phyloP scores from a whole-genome alignment of 306 rosid species.

The Gillenia trifoliata region DNA sequence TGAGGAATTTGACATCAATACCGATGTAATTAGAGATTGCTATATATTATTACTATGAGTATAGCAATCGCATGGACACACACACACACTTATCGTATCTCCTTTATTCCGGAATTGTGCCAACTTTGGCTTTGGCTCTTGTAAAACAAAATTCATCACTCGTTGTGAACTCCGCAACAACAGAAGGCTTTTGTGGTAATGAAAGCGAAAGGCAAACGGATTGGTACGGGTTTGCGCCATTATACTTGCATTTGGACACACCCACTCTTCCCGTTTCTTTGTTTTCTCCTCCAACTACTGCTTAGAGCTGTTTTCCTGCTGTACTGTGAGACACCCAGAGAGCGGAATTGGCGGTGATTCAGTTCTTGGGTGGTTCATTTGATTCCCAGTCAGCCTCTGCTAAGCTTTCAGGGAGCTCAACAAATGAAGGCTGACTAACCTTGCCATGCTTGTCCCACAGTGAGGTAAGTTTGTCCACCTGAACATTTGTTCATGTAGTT shows the following conservation, averaged over 20 bases:
- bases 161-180: constrained; percentile 36
- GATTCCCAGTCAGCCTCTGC: constrained; percentile 38
- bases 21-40: background rate
- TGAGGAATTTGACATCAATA: background rate
- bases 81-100: too few relatives aligned
- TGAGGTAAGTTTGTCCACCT: constrained; percentile 28
- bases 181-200: constrained; percentile 44
- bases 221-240: constrained; percentile 28
- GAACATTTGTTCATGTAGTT: constrained; percentile 41
- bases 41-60: background rate
- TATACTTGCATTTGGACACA: constrained; percentile 32
- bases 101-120: background rate
- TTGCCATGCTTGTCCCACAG: constrained; percentile 30
- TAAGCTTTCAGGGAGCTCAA: constrained; percentile 28
- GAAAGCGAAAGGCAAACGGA: constrained; percentile 41
- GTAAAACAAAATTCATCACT: background rate
- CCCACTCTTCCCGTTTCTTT: constrained; percentile 21
- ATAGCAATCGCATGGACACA: background rate
- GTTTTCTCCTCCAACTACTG: constrained; percentile 25
- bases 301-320: constrained; percentile 37
- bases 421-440: constrained; percentile 20
- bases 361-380: constrained; percentile 15
- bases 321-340: constrained; percentile 31
- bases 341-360: constrained; percentile 20
- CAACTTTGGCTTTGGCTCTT: background rate